These are phyloP conservation scores for Aspergillus aculeatus DNA, from an alignment of 2,329 filamentous ascomycete species.

Conservation along the genomic window DNA sequence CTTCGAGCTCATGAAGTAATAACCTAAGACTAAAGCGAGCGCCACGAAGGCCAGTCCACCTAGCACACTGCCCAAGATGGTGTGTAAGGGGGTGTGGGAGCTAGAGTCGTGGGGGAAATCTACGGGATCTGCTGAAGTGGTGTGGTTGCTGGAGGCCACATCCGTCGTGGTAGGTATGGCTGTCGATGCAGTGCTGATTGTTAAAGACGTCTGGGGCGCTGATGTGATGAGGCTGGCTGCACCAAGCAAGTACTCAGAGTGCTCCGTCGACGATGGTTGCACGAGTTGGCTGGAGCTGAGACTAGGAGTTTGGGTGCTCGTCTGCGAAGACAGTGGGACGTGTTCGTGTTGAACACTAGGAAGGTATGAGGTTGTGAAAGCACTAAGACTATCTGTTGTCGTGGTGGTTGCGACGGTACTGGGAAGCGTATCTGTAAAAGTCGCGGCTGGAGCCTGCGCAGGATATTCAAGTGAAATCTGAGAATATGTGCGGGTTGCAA, in stretches of 20 bases:
- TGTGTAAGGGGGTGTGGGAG: conserved; percentile 14
- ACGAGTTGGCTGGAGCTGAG: not conserved
- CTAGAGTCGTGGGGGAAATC: conserved; percentile 1
- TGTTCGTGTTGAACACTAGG: not conserved
- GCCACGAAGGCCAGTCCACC: conserved; percentile 27
- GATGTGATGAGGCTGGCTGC: not conserved
- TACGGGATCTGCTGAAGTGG: not conserved
- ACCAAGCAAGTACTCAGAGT: not conserved
- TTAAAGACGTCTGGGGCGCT: not conserved
- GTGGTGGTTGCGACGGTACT: not conserved
- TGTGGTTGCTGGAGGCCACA: conserved; percentile 3
- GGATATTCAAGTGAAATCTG: not conserved
- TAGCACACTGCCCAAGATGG: conserved; percentile 30
- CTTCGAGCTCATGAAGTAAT: conserved; percentile 25
- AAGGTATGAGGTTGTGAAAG: not conserved
- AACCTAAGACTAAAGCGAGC: conserved; percentile 24
- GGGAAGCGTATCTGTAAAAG: not conserved
- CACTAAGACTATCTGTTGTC: not conserved
- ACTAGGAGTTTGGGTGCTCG: not conserved
- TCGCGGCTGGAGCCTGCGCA: not conserved
- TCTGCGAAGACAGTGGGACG: conserved; percentile 1
- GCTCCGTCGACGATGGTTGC: not conserved
- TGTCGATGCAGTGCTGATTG: not conserved
- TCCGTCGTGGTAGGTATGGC: conserved; percentile 2
- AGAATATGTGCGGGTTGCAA: not conserved